Base-by-base conservation (phyloP, 2,329 filamentous ascomycete genomes). In the Fusarium caatingaense region DNA sequence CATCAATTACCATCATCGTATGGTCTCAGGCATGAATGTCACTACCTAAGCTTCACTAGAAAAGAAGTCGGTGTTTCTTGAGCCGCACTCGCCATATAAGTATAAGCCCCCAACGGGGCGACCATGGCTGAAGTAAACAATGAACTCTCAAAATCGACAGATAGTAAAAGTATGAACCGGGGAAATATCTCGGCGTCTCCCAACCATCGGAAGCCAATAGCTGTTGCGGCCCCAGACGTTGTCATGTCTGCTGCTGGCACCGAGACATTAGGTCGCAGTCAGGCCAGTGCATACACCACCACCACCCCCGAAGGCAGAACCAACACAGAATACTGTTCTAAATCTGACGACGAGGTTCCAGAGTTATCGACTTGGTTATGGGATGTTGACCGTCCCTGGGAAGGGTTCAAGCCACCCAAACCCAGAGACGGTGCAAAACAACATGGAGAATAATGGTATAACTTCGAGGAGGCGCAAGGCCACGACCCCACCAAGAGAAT, bases 351-450 rank as follows among this genome's bases (percentile, higher is more conserved):
- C 1, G 30, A 51, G 20, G 21, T 9, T 18, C 8, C 47, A 6
- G 42, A 21, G 12, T 23, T 30, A 18, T 47, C 47, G 50, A 27
- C 34, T 32, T 70, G 67, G 67, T 20, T 70, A 16, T 64, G 40
- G 28, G 25, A 34, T 16, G 11, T 27, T 34, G 63, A 70, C 47
- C 63, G 63, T 9, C 67, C 63, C 9, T 50, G 57, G 58, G 67
- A 70, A 55, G 67, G 50, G 7, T 64, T 56, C 12, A 51, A 11
- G 13, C 44, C 30, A 25, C 40, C 32, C 2, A 18, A 42, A 44
- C 8, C 41, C 32, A 12, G 21, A 23, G 18, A 23, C 15, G 23
- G 12, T 20, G 15, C 25, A 16, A 13, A 30, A 34, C 34, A 41
- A 23, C 40, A 37, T 28, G 11, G 32, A 49, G 16, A 21, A 44